Conservation (phyloP, 1,139 yeast genomes). For the Suhomyces guaymorum region DNA sequence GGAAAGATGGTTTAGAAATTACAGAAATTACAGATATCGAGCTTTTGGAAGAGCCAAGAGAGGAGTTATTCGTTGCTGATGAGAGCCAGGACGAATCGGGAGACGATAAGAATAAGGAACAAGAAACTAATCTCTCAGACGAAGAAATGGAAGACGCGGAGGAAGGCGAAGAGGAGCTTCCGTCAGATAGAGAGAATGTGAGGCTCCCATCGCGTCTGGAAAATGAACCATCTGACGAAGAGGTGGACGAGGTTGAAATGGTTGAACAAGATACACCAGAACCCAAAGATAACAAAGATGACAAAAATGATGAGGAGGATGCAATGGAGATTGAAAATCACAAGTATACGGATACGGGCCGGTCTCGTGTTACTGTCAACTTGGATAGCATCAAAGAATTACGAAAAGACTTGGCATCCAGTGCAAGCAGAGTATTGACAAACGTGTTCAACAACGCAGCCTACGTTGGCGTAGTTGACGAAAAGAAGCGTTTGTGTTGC, state of each 20-base stretch:
- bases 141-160: constrained; percentile 6
- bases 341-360: not conserved
- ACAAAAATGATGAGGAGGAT: not conserved
- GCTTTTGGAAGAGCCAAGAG: too few relatives aligned
- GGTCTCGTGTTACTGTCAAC: constrained; percentile 35
- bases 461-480: constrained; percentile 83
- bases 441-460: constrained; percentile 68
- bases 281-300: not conserved
- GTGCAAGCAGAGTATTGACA: constrained; percentile 57
- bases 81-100: too few relatives aligned
- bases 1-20: too few relatives aligned
- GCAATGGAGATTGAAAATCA: not conserved
- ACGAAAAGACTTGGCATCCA: constrained; percentile 48
- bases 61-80: too few relatives aligned
- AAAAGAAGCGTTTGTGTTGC: constrained; percentile 65
- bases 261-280: not conserved
- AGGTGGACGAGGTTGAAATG: not conserved
- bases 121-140: too few relatives aligned
- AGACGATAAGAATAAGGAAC: too few relatives aligned
- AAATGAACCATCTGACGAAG: too few relatives aligned
- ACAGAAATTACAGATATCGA: too few relatives aligned
- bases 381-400: constrained; percentile 62
- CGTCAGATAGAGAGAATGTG: too few relatives aligned
- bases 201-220: too few relatives aligned
- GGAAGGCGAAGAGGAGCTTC: constrained; percentile 2